Percentiles rank a stretch among this genome's conserved stretches.
Conservation (phyloP, 208 protist species). For the Leptomonas pyrrhocoris region DNA sequence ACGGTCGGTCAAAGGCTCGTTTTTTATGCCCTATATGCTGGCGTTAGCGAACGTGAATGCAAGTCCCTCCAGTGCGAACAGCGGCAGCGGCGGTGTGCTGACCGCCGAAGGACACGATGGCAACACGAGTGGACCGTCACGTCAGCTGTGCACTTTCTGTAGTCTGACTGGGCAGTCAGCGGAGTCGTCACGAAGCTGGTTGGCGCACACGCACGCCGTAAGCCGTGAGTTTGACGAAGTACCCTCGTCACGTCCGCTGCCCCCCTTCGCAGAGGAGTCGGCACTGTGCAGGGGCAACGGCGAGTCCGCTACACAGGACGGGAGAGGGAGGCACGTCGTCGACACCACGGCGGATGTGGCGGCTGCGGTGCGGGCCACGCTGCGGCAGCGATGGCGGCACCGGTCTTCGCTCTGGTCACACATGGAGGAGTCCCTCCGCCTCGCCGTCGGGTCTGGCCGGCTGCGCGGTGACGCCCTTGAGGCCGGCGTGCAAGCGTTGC, state of each 20-base stretch:
- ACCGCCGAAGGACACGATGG: background rate
- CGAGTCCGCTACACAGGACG: background rate
- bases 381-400: conserved; percentile 19
- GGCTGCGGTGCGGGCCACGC: conserved; percentile 21
- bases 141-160: background rate
- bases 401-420: conserved; percentile 31
- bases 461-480: conserved; percentile 52
- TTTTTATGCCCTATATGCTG: conserved; percentile 11
- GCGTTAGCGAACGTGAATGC: background rate
- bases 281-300: background rate
- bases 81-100: background rate
- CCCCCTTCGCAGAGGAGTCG: background rate
- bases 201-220: conserved; percentile 32
- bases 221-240: conserved; percentile 14
- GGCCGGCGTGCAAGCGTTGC: conserved; percentile 49
- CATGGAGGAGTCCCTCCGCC: conserved; percentile 45
- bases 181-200: conserved; percentile 17
- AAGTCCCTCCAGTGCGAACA: background rate
- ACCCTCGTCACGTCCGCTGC: background rate
- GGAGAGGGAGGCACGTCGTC: background rate
- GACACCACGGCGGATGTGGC: background rate
- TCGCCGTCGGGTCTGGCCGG: conserved; percentile 39
- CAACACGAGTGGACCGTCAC: background rate
- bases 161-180: conserved; percentile 21
- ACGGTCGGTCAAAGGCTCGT: background rate